Conservation (phyloP, 495 filamentous ascomycete genomes). For the Hyaloscypha bicolor region DNA sequence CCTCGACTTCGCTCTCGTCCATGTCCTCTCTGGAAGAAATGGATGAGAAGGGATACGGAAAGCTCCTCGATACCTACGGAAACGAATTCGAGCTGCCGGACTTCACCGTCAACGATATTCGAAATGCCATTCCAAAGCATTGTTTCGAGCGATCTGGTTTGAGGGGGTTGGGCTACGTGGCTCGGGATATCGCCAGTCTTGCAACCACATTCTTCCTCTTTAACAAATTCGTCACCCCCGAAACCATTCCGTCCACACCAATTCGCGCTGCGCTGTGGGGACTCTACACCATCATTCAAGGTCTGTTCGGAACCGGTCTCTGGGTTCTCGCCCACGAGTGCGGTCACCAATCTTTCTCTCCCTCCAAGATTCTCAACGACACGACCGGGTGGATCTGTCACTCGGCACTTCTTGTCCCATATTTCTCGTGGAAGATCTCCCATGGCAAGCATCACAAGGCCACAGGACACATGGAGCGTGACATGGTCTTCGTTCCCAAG, state of each 20-base stretch:
- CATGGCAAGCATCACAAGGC: constrained; percentile 96
- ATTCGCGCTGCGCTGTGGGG: constrained; percentile 63
- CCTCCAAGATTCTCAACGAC: constrained; percentile 79
- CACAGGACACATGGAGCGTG: constrained; percentile 90
- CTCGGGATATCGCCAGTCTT: constrained; percentile 67
- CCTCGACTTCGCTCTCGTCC: constrained; percentile 89
- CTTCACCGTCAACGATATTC: constrained; percentile 79
- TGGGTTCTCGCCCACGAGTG: constrained; percentile 91
- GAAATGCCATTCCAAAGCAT: constrained; percentile 79
- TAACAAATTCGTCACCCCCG: constrained; percentile 62
- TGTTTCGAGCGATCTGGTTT: constrained; percentile 75
- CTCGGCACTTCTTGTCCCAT: constrained; percentile 80
- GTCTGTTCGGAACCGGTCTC: constrained; percentile 75
- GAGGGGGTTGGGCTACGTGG: constrained; percentile 65
- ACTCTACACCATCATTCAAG: constrained; percentile 71
- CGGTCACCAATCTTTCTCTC: constrained; percentile 84
- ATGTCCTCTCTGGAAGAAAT: constrained; percentile 65
- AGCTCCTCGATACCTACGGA: constrained; percentile 72
- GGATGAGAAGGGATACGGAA: constrained; percentile 45
- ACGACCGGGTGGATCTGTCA: constrained; percentile 85
- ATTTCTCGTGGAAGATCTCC: constrained; percentile 92
- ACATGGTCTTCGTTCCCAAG: constrained; percentile 96
- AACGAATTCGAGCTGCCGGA: constrained; percentile 75
- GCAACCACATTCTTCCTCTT: constrained; percentile 67
- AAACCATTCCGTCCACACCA: constrained; percentile 60